A percentile compares a stretch with the other conserved stretches of the same genome.
These are phyloP conservation scores for Cladobotryum protrusum DNA, from an alignment of 2,329 filamentous ascomycete genomes.

Conservation along the genomic window DNA sequence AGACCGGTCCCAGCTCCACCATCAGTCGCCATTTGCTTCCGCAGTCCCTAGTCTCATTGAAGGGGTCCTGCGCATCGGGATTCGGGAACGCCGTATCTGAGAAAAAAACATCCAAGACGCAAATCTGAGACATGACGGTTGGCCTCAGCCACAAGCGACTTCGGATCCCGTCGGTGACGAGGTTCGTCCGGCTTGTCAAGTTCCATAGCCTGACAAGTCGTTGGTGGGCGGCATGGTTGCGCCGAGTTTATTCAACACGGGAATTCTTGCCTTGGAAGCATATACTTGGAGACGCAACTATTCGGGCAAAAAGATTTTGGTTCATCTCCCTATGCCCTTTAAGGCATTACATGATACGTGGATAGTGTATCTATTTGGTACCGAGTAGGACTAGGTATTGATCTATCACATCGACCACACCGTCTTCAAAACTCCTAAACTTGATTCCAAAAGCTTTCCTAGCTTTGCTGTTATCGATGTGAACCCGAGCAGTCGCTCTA, in stretches of 20 bases:
- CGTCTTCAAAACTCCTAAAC: constrained; percentile 27
- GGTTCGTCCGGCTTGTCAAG: background rate
- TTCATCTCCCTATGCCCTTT: background rate
- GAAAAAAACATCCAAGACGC: no score
- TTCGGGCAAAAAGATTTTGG: background rate
- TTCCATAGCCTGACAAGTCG: background rate
- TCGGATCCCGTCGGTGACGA: no score
- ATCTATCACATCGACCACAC: constrained; percentile 26
- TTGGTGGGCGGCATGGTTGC: no score
- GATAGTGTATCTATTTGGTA: background rate
- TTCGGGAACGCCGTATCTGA: no score
- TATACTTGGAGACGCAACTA: background rate
- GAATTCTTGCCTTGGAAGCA: background rate
- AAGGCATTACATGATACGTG: no score
- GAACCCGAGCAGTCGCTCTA: background rate
- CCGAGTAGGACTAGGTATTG: constrained; percentile 27
- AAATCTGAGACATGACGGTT: no score
- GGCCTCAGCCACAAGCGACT: no score
- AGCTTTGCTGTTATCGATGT: constrained; percentile 23
- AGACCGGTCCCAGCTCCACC: no score
- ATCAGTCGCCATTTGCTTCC: no score
- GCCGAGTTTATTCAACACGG: background rate
- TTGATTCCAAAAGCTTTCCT: constrained; percentile 28
- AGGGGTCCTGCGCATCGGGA: no score
- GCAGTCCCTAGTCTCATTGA: no score